Base-by-base conservation (phyloP, 306 rosid genomes). In the Acacia melanoxylon region DNA sequence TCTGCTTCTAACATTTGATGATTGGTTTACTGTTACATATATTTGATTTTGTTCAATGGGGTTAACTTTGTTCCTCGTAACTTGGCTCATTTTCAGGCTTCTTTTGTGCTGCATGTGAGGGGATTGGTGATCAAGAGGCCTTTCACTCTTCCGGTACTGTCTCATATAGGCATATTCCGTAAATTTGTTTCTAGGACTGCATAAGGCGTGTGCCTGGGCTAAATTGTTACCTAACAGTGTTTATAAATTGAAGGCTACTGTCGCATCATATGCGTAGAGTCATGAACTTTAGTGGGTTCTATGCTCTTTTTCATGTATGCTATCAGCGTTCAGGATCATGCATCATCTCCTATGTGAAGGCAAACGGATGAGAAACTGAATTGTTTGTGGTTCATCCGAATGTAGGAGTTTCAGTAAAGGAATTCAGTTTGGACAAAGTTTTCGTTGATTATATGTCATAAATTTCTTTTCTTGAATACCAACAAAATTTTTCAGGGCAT, bases 101-200 rank as follows among this genome's bases (percentile, higher is more conserved):
- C 19, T 58, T 78, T 73, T 61, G 33, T 75, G 68, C 68, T 76
- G 79, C 66, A 75, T 56, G 63, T 76, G n/a, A 80, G 68, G 70
- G 70, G 80, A 54, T 77, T 75, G 81, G 17, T 84, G 33, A 62
- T 77, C 86, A 76, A 77, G 65, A 82, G 75, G 69, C 20, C 22
- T 27, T 70, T 79, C 25, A 22, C 24, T 46, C 79, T 54, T 33
- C 37, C 24, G 14, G 11, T 72, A 37, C 25, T 70, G 33, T 51
- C 51, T 33, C 70, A 29, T 15, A 31, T 48, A 3, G 42, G 16
- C 42, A 61, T 31, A 8, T 41, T 31, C 76, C n/a, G 52, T 69
- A 42, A 78, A 29, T 51, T 59, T 56, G 46, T 76, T 52, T 45
- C 75, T 59, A 20, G 24, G 67, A 44, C 66, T 75, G 51, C n/a